These are phyloP conservation scores for Xerocomellus amylosporus DNA, from an alignment of 768 basidiomycete genomes.

Conservation along the genomic window DNA sequence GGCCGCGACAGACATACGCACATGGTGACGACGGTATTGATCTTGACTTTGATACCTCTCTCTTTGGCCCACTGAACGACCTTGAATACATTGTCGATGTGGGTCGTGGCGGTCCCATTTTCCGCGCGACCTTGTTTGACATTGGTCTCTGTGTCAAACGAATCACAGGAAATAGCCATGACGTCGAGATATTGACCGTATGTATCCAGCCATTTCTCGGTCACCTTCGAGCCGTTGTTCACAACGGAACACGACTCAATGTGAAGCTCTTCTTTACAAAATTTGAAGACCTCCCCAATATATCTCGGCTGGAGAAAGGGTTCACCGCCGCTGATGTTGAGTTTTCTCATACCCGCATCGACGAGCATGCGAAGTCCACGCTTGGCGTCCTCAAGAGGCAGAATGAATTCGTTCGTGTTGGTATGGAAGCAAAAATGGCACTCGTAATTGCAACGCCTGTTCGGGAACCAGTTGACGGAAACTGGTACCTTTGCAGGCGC, in stretches of 20 bases:
- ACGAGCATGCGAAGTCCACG: conserved; percentile 32
- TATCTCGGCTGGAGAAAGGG: conserved; percentile 38
- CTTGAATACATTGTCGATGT: conserved; percentile 34
- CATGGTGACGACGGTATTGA: conserved; percentile 37
- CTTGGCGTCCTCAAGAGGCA: conserved; percentile 37
- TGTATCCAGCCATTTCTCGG: conserved; percentile 39
- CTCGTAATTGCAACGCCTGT: conserved; percentile 34
- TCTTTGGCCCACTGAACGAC: conserved; percentile 37
- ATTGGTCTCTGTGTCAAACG: conserved; percentile 38
- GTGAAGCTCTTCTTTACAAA: conserved; percentile 36
- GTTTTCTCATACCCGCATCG: conserved; percentile 35
- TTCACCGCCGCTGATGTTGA: conserved; percentile 39
- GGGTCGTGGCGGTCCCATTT: conserved; percentile 29
- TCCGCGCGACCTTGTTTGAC: conserved; percentile 34
- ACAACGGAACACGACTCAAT: conserved; percentile 37
- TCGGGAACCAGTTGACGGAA: conserved; percentile 30
- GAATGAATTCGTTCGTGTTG: conserved; percentile 32
- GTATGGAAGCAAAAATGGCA: conserved; percentile 45
- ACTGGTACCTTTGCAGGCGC: conserved; percentile 15
- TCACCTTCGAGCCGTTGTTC: conserved; percentile 41
- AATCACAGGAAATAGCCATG: conserved; percentile 44
- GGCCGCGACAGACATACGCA: not conserved
- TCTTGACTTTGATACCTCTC: conserved; percentile 37
- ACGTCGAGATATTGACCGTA: conserved; percentile 41
- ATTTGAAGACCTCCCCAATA: conserved; percentile 38